These are phyloP conservation scores for Termitomyces sp. DNA, from an alignment of 768 basidiomycete genomes.

Conservation along the genomic window DNA sequence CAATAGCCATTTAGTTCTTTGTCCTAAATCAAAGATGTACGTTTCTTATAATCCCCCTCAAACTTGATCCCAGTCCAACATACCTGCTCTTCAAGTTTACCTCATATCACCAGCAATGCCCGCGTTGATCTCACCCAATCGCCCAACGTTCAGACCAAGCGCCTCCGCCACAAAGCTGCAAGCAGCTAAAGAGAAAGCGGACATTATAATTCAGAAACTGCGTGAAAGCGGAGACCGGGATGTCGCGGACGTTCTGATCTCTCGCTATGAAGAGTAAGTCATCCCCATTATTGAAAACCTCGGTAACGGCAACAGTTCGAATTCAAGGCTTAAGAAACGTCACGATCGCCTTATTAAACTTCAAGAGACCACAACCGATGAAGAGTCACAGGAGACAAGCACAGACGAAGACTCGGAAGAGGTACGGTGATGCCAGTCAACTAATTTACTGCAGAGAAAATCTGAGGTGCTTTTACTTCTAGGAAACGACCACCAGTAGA, in stretches of 20 bases:
- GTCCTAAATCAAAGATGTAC: too few species aligned
- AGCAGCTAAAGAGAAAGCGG: background rate
- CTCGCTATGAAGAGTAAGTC: conserved; percentile 1
- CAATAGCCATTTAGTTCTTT: too few species aligned
- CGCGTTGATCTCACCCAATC: background rate
- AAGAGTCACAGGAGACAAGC: background rate
- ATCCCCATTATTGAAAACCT: background rate
- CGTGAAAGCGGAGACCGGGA: background rate
- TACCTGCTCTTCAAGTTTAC: background rate
- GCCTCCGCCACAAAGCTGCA: background rate
- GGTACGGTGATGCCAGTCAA: background rate
- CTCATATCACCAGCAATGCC: background rate
- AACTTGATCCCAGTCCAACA: background rate
- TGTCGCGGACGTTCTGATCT: background rate
- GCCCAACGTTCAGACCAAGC: background rate
- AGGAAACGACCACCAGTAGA: background rate
- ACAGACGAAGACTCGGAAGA: background rate
- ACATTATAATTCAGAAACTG: background rate
- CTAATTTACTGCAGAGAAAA: background rate
- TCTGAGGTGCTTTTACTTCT: background rate
- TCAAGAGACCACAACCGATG: background rate
- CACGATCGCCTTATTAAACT: background rate
- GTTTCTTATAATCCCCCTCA: too few species aligned
- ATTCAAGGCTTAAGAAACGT: background rate
- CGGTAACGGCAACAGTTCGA: background rate